A percentile compares a stretch with the other conserved stretches of the same genome.
These are phyloP conservation scores for Hypoxylon sp. DNA, from an alignment of 2,329 filamentous ascomycete species.

Conservation along the genomic window DNA sequence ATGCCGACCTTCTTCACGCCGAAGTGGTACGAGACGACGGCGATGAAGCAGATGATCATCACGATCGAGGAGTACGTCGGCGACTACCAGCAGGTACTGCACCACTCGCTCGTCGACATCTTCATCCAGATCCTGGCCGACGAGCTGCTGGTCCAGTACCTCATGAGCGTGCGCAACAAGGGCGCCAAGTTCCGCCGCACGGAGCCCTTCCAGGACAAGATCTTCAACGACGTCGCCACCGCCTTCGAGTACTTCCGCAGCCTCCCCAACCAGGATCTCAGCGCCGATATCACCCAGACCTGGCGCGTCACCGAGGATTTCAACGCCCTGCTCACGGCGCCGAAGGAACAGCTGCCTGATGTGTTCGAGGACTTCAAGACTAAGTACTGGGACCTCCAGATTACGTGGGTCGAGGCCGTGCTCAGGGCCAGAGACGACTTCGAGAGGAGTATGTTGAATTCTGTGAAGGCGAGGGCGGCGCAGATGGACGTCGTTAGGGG, in stretches of 20 bases:
- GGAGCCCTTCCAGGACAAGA: slow-evolving; percentile 92
- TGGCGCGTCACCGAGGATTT: slow-evolving; percentile 94
- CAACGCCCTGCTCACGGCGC: slow-evolving; percentile 81
- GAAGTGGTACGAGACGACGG: slow-evolving; percentile 87
- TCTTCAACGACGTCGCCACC: slow-evolving; percentile 91
- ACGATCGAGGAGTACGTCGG: slow-evolving; percentile 95
- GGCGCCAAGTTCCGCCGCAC: slow-evolving; percentile 87
- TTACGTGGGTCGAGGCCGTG: slow-evolving; percentile 96
- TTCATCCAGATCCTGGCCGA: slow-evolving; percentile 94
- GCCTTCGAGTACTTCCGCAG: slow-evolving; percentile 90
- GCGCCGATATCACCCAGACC: slow-evolving; percentile 83
- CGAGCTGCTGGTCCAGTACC: slow-evolving; percentile 88
- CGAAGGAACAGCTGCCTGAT: slow-evolving; percentile 79
- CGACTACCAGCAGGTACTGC: slow-evolving; percentile 87
- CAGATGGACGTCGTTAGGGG: slow-evolving; percentile 86
- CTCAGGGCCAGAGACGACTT: slow-evolving; percentile 91
- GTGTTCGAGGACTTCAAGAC: slow-evolving; percentile 88
- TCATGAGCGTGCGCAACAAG: slow-evolving; percentile 88
- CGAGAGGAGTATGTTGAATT: slow-evolving; percentile 88
- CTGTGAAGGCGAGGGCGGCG: slow-evolving; percentile 89
- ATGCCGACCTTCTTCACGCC: slow-evolving; percentile 92
- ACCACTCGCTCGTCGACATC: slow-evolving; percentile 90
- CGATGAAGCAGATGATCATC: slow-evolving; percentile 93
- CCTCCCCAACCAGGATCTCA: slow-evolving; percentile 79
- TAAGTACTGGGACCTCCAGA: slow-evolving; percentile 92